These are phyloP conservation scores for Setaria italica DNA, from an alignment of 202 grass and related monocot species.

Conservation along the genomic window DNA sequence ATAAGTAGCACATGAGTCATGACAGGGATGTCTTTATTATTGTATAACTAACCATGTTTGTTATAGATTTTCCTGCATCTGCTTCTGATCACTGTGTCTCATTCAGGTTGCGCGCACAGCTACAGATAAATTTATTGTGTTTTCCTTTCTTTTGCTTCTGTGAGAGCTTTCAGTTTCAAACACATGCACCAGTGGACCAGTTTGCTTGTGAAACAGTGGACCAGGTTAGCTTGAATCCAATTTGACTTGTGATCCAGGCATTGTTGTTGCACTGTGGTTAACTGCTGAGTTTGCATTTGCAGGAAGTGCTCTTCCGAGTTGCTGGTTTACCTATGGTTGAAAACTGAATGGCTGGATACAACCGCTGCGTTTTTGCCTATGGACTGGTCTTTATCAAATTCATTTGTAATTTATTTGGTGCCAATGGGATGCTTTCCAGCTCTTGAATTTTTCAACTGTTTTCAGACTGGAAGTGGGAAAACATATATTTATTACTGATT, in stretches of 20 bases:
- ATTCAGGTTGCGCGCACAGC: conserved; percentile 43
- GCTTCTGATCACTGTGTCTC: background rate
- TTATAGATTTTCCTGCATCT: background rate
- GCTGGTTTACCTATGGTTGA: conserved; percentile 98
- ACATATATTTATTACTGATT: conserved; percentile 51
- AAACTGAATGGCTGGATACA: conserved; percentile 98
- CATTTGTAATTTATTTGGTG: conserved; percentile 36
- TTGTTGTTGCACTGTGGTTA: conserved; percentile 36
- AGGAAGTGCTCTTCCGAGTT: conserved; percentile 95
- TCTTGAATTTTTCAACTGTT: conserved; percentile 35
- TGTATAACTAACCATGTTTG: background rate
- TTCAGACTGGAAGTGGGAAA: conserved; percentile 96
- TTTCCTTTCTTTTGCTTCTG: background rate
- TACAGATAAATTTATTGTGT: background rate
- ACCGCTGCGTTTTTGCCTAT: conserved; percentile 97
- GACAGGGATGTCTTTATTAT: background rate
- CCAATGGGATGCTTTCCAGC: conserved; percentile 22
- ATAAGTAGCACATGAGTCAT: background rate
- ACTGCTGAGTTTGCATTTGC: conserved; percentile 34
- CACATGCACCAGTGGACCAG: conserved; percentile 50
- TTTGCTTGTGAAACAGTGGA: conserved; percentile 93
- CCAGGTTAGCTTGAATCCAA: conserved; percentile 61
- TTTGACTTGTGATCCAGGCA: conserved; percentile 22
- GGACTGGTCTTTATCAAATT: conserved; percentile 72
- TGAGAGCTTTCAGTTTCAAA: conserved; percentile 35